Base-by-base conservation (phyloP, 768 basidiomycete genomes). In the Guyanaporus albipodus region DNA sequence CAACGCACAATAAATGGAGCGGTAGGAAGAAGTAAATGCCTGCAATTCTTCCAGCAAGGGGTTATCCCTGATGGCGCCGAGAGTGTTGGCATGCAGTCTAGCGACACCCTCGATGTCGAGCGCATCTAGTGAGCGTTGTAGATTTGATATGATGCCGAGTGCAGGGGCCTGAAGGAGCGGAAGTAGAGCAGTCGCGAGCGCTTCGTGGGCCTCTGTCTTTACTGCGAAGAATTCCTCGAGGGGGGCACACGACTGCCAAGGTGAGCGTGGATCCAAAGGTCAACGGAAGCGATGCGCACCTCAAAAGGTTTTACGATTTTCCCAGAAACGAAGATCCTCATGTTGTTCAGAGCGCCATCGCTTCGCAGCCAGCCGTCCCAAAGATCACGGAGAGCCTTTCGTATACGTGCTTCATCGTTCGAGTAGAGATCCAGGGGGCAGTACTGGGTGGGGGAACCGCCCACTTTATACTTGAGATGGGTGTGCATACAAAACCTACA, bases 401-500 rank as follows among this genome's bases (percentile, higher is more conserved):
- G 60, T 24, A 90, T 63, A 8, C 93, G 79, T n/a, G 28, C 42
- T 39, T 74, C 66, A 19, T 90, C 76, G 2, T 73, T 72, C 14
- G 93, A 94, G 65, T 82, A 97, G 18, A 99, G 72, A 67, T 99
- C 95, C 46, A 99, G 70, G 4, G 95, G 94, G 63, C 92, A 94
- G 65, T 91, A 99, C 9, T 51, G 52, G 6, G 69, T 67, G 15
- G 72, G 60, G 19, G 70, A 62, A 40, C 57, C 54, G 23, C 50
- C 44, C 26, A 69, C 58, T 27, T 62, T 56, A 19, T 63, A 58
- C 61, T 72, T 81, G 58, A 82, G 60, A 49, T 79, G 73, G 2
- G 80, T 72, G 64, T 97, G 91, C 85, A 97, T 88, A 63, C 91
- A 93, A 65, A 91, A 94, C 53, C 95, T 79, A 70, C 93, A 95